These are phyloP conservation scores for Tuber magnatum DNA, from an alignment of 495 filamentous ascomycete genomes.

Conservation along the genomic window DNA sequence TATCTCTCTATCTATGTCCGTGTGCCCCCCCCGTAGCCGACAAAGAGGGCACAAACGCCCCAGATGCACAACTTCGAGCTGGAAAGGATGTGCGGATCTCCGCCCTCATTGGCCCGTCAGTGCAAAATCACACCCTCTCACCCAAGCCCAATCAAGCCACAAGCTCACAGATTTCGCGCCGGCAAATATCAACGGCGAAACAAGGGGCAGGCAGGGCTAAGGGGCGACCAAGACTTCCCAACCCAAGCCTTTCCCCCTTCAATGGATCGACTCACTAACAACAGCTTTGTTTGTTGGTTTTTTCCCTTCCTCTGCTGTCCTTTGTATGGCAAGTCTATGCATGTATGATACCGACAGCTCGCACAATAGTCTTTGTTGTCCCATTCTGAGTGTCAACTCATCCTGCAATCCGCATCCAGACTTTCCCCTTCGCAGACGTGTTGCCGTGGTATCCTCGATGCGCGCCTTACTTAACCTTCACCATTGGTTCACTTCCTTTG, in stretches of 20 bases:
- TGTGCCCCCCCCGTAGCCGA: background rate
- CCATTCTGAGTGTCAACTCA: background rate
- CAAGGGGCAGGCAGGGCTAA: background rate
- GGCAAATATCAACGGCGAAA: background rate
- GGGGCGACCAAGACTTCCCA: background rate
- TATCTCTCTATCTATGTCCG: too few relatives aligned
- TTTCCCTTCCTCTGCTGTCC: background rate
- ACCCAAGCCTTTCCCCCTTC: background rate
- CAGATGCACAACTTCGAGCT: background rate
- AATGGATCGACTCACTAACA: background rate
- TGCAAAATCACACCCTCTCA: background rate
- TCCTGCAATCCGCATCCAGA: constrained; percentile 1
- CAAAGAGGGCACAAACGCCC: background rate
- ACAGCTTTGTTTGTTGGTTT: constrained; percentile 4
- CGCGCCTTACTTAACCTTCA: background rate
- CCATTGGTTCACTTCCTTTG: background rate
- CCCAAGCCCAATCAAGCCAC: background rate
- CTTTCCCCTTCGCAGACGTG: background rate
- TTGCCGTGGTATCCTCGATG: background rate
- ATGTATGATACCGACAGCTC: background rate
- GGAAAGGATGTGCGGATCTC: background rate
- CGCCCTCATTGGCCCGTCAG: background rate
- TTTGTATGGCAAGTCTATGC: background rate
- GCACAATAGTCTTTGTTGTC: constrained; percentile 3
- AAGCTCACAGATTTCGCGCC: background rate